Conservation (phyloP, 768 basidiomycete genomes). For the Tricholoma terreum region DNA sequence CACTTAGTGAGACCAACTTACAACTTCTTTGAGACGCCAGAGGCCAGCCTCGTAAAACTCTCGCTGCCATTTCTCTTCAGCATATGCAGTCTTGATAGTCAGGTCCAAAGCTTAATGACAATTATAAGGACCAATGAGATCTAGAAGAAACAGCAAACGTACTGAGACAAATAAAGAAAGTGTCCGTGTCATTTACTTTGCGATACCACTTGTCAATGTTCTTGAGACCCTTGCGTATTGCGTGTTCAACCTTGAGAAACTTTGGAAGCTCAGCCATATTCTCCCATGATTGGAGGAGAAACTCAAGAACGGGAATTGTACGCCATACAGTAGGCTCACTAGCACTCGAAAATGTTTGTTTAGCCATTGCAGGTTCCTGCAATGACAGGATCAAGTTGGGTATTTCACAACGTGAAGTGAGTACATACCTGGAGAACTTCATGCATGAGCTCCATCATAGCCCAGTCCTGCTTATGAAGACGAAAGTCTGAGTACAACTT, state of each 20-base stretch:
- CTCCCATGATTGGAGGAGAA: slow-evolving; percentile 15
- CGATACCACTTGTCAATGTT: slow-evolving; percentile 6
- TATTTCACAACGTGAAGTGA: not conserved
- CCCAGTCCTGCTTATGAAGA: slow-evolving; percentile 9
- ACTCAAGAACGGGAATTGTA: slow-evolving; percentile 16
- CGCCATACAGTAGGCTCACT: slow-evolving; percentile 12
- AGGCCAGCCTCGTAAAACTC: slow-evolving; percentile 4
- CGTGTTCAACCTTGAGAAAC: slow-evolving; percentile 5
- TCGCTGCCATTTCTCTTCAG: slow-evolving; percentile 8
- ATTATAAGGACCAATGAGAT: not conserved
- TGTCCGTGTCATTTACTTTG: slow-evolving; percentile 8
- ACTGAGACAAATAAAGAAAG: slow-evolving; percentile 14
- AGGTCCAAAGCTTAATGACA: slow-evolving; percentile 6
- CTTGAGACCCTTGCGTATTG: slow-evolving; percentile 5
- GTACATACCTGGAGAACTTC: slow-evolving; percentile 10
- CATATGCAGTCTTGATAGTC: slow-evolving; percentile 13
- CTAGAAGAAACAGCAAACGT: not conserved
- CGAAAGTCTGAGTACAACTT: slow-evolving; percentile 15
- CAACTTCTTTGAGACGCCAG: not conserved
- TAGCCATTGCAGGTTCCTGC: slow-evolving; percentile 15
- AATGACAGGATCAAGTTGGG: not conserved
- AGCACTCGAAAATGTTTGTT: slow-evolving; percentile 13
- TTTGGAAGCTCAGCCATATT: slow-evolving; percentile 9
- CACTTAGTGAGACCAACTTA: not conserved
- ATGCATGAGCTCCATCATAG: slow-evolving; percentile 10